These are phyloP conservation scores for Brassica carinata DNA, from an alignment of 345 rosid genomes.

Conservation along the genomic window DNA sequence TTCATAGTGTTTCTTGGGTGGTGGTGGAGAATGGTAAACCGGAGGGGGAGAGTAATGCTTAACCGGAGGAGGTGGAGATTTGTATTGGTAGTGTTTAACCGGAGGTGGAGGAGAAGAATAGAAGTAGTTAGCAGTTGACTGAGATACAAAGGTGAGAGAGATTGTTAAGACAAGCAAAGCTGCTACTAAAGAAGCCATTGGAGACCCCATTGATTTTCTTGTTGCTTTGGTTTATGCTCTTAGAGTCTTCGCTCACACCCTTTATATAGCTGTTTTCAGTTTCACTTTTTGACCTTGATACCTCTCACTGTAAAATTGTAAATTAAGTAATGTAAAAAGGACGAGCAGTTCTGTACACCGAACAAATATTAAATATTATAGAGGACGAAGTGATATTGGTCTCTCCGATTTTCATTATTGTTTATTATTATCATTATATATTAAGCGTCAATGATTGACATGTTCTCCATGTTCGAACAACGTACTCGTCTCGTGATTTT, in stretches of 20 bases:
- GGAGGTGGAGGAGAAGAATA: constrained; percentile 47
- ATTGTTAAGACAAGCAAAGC: constrained; percentile 36
- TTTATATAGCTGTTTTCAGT: constrained; percentile 36
- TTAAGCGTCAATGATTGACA: constrained; percentile 36
- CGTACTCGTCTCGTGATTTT: constrained; percentile 31
- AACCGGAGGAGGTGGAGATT: constrained; percentile 37
- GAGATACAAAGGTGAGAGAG: constrained; percentile 35
- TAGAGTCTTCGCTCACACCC: constrained; percentile 22
- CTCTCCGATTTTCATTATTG: constrained; percentile 15
- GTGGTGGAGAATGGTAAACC: constrained; percentile 38
- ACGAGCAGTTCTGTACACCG: constrained; percentile 24
- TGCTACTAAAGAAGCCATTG: constrained; percentile 42
- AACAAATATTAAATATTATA: constrained; percentile 20
- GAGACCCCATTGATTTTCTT: constrained; percentile 39
- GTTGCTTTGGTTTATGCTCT: constrained; percentile 28
- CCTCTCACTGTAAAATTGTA: constrained; percentile 15
- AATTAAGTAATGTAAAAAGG: constrained; percentile 7
- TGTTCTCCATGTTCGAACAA: constrained; percentile 39
- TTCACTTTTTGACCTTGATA: constrained; percentile 18
- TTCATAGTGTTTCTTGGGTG: constrained; percentile 26
- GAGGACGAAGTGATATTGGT: constrained; percentile 22
- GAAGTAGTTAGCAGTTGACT: constrained; percentile 36
- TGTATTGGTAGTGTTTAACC: constrained; percentile 34
- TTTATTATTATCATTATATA: neutral
- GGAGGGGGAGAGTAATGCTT: constrained; percentile 38